Evolutionary conservation across 192 early-diverging fungal genomes (phyloP).

Genomic region (Gamsiella multidivaricata): DNA sequence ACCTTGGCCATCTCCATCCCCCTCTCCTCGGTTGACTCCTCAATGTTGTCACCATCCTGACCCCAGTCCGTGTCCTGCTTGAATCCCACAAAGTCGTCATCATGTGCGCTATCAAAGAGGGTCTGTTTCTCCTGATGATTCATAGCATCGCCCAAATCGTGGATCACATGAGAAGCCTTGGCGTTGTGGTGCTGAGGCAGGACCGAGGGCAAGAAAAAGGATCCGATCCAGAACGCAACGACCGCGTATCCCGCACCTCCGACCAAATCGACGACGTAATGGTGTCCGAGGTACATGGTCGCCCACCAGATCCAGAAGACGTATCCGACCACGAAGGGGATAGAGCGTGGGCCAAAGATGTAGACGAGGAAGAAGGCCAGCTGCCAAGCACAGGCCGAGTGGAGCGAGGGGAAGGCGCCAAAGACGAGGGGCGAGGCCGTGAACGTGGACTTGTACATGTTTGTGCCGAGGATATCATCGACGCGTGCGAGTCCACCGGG

Average conservation of each 20-base stretch:
- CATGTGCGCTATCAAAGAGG: constrained; percentile 38
- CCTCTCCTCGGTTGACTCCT: constrained; percentile 20
- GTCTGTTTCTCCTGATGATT: constrained; percentile 45
- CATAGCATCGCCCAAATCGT: constrained; percentile 49
- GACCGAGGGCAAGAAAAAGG: constrained; percentile 57
- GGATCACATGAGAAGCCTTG: constrained; percentile 47
- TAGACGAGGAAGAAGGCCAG: constrained; percentile 69
- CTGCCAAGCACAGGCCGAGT: constrained; percentile 76
- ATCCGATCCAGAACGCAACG: constrained; percentile 64
- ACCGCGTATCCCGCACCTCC: constrained; percentile 74
- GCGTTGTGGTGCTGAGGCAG: constrained; percentile 42
- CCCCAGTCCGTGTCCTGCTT: constrained; percentile 23
- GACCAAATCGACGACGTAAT: constrained; percentile 78
- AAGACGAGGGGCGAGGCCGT: constrained; percentile 77
- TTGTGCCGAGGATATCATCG: constrained; percentile 71
- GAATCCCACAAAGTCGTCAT: constrained; percentile 46
- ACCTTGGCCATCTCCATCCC: constrained; percentile 28
- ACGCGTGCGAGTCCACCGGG: constrained; percentile 76
- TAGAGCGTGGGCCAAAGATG: constrained; percentile 56
- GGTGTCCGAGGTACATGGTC: constrained; percentile 81
- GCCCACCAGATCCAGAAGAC: constrained; percentile 84
- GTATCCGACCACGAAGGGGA: constrained; percentile 61
- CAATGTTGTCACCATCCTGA: background rate
- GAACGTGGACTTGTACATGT: constrained; percentile 73
- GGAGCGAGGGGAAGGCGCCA: constrained; percentile 81